These are phyloP conservation scores for Cymodocea nodosa DNA, from an alignment of 116 monocot genomes.

Conservation along the genomic window DNA sequence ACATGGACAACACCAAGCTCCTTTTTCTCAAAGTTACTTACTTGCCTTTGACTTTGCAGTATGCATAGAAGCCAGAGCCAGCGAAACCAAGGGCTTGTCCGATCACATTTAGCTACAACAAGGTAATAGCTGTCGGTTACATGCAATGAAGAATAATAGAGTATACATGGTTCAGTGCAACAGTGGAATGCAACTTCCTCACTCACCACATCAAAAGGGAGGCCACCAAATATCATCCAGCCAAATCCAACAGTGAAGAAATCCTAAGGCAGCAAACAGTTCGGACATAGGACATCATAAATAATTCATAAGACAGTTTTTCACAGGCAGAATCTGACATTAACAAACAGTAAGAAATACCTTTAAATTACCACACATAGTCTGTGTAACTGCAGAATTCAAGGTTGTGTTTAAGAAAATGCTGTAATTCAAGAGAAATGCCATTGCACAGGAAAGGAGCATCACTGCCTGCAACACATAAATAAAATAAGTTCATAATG, in stretches of 20 bases:
- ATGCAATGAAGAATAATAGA: neutral
- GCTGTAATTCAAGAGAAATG: slow-evolving; percentile 85
- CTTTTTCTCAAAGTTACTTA: slow-evolving; percentile 11
- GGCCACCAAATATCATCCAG: slow-evolving; percentile 80
- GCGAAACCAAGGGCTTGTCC: slow-evolving; percentile 68
- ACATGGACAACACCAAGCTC: neutral
- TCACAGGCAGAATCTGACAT: neutral
- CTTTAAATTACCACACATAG: slow-evolving; percentile 93
- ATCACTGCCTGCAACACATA: slow-evolving; percentile 60
- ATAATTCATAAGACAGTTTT: too few species aligned
- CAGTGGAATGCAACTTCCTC: neutral
- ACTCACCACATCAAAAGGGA: slow-evolving; percentile 78
- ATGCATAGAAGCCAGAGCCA: slow-evolving; percentile 74
- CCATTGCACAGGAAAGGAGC: slow-evolving; percentile 71
- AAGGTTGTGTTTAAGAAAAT: slow-evolving; percentile 86
- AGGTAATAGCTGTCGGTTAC: neutral
- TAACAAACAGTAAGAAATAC: slow-evolving; percentile 13
- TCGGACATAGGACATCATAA: neutral
- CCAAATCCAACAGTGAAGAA: slow-evolving; percentile 73
- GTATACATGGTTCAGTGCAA: too few species aligned
- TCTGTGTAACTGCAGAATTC: slow-evolving; percentile 89
- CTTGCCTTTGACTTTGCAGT: slow-evolving; percentile 57
- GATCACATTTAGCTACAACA: slow-evolving; percentile 50
- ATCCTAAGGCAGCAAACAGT: slow-evolving; percentile 39
- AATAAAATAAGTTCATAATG: neutral